Evolutionary conservation across 2,329 filamentous ascomycete species (phyloP).

Genomic region (Pseudopyricularia cyperi): DNA sequence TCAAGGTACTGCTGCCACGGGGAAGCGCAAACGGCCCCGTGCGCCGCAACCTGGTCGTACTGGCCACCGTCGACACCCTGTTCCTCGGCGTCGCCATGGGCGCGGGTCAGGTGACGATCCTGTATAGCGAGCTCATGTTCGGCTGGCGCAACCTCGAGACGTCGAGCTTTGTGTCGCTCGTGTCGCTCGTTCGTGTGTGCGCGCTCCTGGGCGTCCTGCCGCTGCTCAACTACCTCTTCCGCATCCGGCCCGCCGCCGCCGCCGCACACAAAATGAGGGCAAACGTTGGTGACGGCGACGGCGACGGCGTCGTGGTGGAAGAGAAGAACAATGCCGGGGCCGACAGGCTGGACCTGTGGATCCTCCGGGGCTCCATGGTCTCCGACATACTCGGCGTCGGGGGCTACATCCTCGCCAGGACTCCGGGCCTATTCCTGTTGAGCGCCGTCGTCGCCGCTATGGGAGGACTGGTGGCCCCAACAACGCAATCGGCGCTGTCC

Average conservation of each 20-base stretch:
- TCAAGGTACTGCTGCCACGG: constrained; percentile 65
- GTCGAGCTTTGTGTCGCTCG: constrained; percentile 66
- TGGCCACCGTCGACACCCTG: constrained; percentile 70
- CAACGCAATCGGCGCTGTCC: constrained; percentile 70
- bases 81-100: constrained; percentile 76
- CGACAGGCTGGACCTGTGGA: constrained; percentile 62
- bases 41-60: constrained; percentile 67
- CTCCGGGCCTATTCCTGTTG: constrained; percentile 50
- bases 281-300: constrained; percentile 5
- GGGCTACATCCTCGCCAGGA: constrained; percentile 58
- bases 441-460: constrained; percentile 63
- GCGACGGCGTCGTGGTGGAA: constrained; percentile 2
- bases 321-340: constrained; percentile 50
- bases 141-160: constrained; percentile 72
- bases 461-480: constrained; percentile 76
- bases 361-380: constrained; percentile 62
- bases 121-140: constrained; percentile 74
- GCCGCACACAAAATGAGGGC: constrained; percentile 9
- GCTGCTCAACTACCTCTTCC: constrained; percentile 61
- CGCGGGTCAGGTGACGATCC: constrained; percentile 63
- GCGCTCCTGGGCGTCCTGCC: constrained; percentile 67
- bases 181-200: constrained; percentile 64
- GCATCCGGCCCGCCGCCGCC: constrained; percentile 35
- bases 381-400: constrained; percentile 66
- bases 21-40: constrained; percentile 49